Evolutionary conservation across 768 basidiomycete genomes (phyloP).

Genomic region (Naganishia antarctica): DNA sequence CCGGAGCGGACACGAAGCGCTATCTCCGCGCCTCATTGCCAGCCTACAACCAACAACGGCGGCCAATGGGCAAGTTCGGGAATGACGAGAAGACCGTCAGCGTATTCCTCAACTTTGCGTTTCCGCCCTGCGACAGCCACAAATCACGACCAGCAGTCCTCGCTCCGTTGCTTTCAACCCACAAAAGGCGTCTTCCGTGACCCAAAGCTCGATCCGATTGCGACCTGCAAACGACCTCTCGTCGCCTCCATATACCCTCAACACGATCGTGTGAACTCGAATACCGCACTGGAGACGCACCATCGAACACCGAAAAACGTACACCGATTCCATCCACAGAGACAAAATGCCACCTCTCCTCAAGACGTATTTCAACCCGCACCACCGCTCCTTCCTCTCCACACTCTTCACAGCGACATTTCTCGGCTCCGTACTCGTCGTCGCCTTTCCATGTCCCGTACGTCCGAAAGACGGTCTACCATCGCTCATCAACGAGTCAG

Average conservation of each 20-base stretch:
- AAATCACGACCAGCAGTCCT: no score
- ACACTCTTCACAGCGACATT: conserved; percentile 48
- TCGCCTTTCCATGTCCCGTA: conserved; percentile 48
- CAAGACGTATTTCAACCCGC: conserved; percentile 43
- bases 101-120: no score
- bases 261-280: no score
- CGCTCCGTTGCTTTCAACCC: no score
- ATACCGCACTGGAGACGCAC: no score
- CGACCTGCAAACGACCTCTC: no score
- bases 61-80: neutral
- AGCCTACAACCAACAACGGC: neutral
- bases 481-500: conserved; percentile 18
- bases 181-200: no score
- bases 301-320: no score
- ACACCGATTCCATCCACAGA: neutral
- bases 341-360: conserved; percentile 47
- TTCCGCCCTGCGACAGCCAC: no score
- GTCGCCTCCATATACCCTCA: no score
- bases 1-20: neutral
- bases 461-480: conserved; percentile 30
- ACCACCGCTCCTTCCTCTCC: conserved; percentile 46
- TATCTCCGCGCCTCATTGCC: no score
- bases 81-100: neutral
- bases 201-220: no score
- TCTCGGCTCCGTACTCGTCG: conserved; percentile 47